Evolutionary conservation across 1,284 basidiomycete genomes (phyloP).

Genomic region (Naganishia liquefaciens): DNA sequence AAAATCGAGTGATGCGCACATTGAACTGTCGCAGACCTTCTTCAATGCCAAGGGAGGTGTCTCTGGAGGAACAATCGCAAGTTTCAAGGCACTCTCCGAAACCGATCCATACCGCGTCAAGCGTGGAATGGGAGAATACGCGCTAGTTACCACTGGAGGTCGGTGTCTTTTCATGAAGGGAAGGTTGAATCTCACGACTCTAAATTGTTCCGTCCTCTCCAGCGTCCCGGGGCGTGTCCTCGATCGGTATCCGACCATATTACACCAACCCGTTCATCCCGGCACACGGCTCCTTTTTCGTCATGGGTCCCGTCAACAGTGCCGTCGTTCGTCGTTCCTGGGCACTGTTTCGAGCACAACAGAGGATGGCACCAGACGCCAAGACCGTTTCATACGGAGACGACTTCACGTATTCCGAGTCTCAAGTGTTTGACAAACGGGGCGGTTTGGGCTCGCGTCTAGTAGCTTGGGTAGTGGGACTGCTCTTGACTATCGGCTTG

Average conservation of each 20-base stretch:
- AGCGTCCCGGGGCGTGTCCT: constrained; percentile 21
- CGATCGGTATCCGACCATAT: constrained; percentile 25
- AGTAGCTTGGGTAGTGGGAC: constrained; percentile 21
- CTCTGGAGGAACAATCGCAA: constrained; percentile 70
- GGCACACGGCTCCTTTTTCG: constrained; percentile 62
- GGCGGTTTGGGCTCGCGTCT: constrained; percentile 34
- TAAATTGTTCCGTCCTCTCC: not conserved
- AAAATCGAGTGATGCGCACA: constrained; percentile 55
- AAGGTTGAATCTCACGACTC: not conserved
- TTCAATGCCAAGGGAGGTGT: constrained; percentile 60
- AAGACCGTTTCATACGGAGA: constrained; percentile 60
- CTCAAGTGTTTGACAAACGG: constrained; percentile 48
- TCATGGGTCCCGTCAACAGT: constrained; percentile 66
- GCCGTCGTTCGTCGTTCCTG: constrained; percentile 75
- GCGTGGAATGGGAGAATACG: constrained; percentile 56
- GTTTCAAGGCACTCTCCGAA: constrained; percentile 58
- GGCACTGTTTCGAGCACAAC: constrained; percentile 60
- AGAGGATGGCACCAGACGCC: constrained; percentile 36
- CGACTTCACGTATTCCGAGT: constrained; percentile 73
- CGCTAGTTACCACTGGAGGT: constrained; percentile 61
- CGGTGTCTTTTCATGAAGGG: constrained; percentile 41
- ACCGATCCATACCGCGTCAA: constrained; percentile 54
- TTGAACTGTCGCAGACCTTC: constrained; percentile 57
- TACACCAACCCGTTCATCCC: constrained; percentile 28
- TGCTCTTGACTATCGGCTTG: constrained; percentile 34